Percentiles rank a stretch among this genome's conserved stretches.
These are phyloP conservation scores for Penicillium sp. DNA, from an alignment of 2,329 filamentous ascomycete species.

Conservation along the genomic window DNA sequence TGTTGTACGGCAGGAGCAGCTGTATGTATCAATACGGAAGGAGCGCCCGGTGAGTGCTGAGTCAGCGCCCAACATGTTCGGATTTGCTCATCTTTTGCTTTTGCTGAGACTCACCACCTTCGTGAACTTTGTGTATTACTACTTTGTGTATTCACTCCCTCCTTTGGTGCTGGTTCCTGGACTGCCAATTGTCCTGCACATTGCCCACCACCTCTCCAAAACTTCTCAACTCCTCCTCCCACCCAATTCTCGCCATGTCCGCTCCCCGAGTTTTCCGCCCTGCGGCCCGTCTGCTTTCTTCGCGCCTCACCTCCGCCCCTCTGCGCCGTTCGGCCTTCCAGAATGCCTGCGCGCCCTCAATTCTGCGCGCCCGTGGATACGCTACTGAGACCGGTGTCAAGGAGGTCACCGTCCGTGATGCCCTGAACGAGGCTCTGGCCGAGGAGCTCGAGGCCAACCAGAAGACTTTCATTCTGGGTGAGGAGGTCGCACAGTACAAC, in stretches of 20 bases:
- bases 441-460: conserved; percentile 94
- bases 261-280: conserved; percentile 67
- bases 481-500: conserved; percentile 99
- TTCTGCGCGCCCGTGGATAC: conserved; percentile 58
- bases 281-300: conserved; percentile 64
- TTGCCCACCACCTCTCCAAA: too few relatives aligned
- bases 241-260: conserved; percentile 63
- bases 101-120: conserved; percentile 3
- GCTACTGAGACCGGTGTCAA: conserved; percentile 67
- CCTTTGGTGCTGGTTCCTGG: too few relatives aligned
- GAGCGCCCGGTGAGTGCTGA: conserved; percentile 44
- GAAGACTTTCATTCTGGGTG: conserved; percentile 94
- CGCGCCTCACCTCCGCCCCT: conserved; percentile 53
- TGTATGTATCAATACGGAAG: conserved; percentile 30
- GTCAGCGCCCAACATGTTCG: conserved; percentile 43
- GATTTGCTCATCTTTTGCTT: conserved; percentile 23
- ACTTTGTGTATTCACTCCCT: too few relatives aligned
- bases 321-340: conserved; percentile 57
- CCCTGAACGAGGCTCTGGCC: conserved; percentile 94
- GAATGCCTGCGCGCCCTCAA: conserved; percentile 52
- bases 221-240: conserved; percentile 31
- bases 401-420: conserved; percentile 96
- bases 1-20: conserved; percentile 3
- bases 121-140: too few relatives aligned
- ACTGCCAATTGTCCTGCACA: too few relatives aligned